phyloP scores from a whole-genome alignment of 352 stramenopile genomes.

The Globisporangium irregulare region DNA sequence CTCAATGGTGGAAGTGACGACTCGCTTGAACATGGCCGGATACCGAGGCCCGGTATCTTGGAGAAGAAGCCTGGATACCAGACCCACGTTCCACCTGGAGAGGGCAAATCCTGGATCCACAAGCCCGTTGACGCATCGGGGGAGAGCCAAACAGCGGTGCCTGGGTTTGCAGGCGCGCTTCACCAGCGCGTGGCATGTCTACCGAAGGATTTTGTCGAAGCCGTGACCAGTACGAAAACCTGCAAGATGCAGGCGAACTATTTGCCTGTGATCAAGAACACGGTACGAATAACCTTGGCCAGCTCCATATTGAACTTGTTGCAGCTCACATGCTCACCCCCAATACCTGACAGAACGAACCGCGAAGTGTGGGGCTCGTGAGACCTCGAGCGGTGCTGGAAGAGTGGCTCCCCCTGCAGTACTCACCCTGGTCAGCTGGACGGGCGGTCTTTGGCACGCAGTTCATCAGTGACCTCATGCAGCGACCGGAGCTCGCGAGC shows the following conservation, averaged over 20 bases:
- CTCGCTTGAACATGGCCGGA: background rate
- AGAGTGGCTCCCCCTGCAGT: slow-evolving; percentile 89
- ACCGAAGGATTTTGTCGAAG: slow-evolving; percentile 62
- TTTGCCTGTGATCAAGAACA: slow-evolving; percentile 68
- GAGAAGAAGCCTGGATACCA: slow-evolving; percentile 59
- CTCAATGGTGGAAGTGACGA: slow-evolving; percentile 10
- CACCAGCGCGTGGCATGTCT: slow-evolving; percentile 68
- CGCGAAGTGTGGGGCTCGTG: slow-evolving; percentile 84
- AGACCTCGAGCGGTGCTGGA: slow-evolving; percentile 77
- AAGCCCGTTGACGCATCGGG: slow-evolving; percentile 49
- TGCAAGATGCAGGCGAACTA: slow-evolving; percentile 82
- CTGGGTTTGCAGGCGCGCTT: slow-evolving; percentile 48
- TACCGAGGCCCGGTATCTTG: slow-evolving; percentile 21
- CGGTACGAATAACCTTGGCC: slow-evolving; percentile 23
- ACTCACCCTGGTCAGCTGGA: slow-evolving; percentile 90
- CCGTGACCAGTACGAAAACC: slow-evolving; percentile 68
- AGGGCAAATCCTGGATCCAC: slow-evolving; percentile 50
- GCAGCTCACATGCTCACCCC: background rate
- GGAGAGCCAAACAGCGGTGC: slow-evolving; percentile 66
- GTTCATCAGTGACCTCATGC: slow-evolving; percentile 65
- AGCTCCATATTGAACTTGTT: background rate
- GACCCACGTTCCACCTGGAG: slow-evolving; percentile 52
- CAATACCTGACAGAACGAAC: slow-evolving; percentile 52
- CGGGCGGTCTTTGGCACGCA: slow-evolving; percentile 55
- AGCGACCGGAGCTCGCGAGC: slow-evolving; percentile 44